Percentiles rank a stretch among this genome's conserved stretches.
Evolutionary conservation across 2,329 filamentous ascomycete species (phyloP).

Genomic region (Meredithiella fracta): DNA sequence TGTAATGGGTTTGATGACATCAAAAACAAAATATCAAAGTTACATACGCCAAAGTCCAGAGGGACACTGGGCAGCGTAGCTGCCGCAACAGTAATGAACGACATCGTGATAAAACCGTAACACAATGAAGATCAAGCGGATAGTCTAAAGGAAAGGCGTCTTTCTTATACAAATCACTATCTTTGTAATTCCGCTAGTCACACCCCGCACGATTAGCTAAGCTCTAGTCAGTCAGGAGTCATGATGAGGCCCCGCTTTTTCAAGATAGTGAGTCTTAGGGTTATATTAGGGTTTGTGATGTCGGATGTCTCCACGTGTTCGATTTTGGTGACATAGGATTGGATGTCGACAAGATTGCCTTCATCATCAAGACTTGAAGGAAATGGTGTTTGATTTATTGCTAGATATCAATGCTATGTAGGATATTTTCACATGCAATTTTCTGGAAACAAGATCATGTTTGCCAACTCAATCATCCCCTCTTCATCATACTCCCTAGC

Average conservation of each 20-base stretch:
- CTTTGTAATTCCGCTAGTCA: too few species aligned
- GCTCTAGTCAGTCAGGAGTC: too few species aligned
- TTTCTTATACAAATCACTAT: background rate
- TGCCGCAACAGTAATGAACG: slow-evolving; percentile 23
- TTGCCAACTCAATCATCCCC: too few species aligned
- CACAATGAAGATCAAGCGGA: background rate
- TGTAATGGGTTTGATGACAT: background rate
- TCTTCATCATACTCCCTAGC: too few species aligned
- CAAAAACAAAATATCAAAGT: too few species aligned
- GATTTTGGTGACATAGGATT: background rate
- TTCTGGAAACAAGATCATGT: too few species aligned
- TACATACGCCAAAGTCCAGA: slow-evolving; percentile 36
- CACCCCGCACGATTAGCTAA: too few species aligned
- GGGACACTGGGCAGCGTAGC: slow-evolving; percentile 24
- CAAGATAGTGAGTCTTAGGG: background rate
- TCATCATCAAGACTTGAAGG: too few species aligned
- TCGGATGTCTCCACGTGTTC: background rate
- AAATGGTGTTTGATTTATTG: too few species aligned
- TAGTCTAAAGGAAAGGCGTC: background rate
- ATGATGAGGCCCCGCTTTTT: too few species aligned
- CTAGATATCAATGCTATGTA: too few species aligned
- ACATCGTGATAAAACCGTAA: slow-evolving; percentile 16
- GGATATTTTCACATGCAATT: too few species aligned
- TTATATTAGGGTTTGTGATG: background rate
- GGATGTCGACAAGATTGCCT: background rate